A percentile compares a stretch with the other conserved stretches of the same genome.
These are phyloP conservation scores for Yamadazyma phyllophila DNA, from an alignment of 805 yeast species.

Conservation along the genomic window DNA sequence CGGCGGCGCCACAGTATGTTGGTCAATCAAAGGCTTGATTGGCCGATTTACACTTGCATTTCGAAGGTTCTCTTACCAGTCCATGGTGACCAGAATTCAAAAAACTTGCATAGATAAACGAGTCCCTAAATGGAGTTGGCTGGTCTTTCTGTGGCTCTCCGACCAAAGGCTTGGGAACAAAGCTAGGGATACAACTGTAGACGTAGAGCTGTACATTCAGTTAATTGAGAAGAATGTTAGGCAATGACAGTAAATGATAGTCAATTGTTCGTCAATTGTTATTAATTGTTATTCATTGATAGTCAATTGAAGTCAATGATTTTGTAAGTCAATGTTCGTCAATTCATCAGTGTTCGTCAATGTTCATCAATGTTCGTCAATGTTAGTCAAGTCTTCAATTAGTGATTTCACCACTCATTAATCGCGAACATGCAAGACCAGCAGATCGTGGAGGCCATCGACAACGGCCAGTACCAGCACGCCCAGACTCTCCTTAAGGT, in stretches of 20 bases:
- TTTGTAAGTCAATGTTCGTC: too few relatives aligned
- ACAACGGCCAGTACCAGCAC: conserved; percentile 49
- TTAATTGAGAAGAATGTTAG: too few relatives aligned
- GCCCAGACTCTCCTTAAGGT: conserved; percentile 51
- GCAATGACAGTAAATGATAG: too few relatives aligned
- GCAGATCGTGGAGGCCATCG: conserved; percentile 41
- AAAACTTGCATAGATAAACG: conserved; percentile 17
- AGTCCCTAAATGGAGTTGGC: conserved; percentile 22
- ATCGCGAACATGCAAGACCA: conserved; percentile 9
- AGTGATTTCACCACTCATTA: too few relatives aligned
- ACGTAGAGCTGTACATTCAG: too few relatives aligned
- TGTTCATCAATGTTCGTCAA: too few relatives aligned
- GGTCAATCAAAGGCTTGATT: conserved; percentile 7
- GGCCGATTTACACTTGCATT: conserved; percentile 12
- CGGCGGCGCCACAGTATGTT: too few relatives aligned
- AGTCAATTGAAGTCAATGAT: too few relatives aligned
- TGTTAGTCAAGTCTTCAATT: too few relatives aligned
- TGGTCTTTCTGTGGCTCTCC: conserved; percentile 8
- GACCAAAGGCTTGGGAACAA: conserved; percentile 28
- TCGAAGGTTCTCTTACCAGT: conserved; percentile 19
- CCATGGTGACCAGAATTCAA: conserved; percentile 18
- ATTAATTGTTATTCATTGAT: too few relatives aligned
- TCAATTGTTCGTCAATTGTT: too few relatives aligned
- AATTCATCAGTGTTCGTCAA: too few relatives aligned
- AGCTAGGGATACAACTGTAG: conserved; percentile 12